Evolutionary conservation across 148 eudicot genomes (phyloP).

Genomic region (Hydrangea macrophylla): DNA sequence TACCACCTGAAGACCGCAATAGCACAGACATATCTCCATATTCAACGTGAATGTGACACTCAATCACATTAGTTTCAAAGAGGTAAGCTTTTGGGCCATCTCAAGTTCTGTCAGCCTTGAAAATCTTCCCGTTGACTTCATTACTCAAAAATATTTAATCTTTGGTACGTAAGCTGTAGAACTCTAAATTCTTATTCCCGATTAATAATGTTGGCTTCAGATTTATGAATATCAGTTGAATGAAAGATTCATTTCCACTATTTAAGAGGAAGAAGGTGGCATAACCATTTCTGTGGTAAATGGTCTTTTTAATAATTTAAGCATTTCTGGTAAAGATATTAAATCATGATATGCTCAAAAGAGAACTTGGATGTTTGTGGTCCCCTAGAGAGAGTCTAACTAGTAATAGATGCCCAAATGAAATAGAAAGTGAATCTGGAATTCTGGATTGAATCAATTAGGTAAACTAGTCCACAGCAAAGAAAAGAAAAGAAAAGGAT

Average conservation of each 20-base stretch:
- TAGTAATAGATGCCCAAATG: not conserved
- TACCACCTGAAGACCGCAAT: not conserved
- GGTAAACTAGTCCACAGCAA: not conserved
- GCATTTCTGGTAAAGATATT: not conserved
- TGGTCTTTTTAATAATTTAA: not conserved
- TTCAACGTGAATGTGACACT: not conserved
- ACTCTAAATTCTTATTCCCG: not conserved
- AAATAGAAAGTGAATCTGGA: not conserved
- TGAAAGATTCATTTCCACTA: not conserved
- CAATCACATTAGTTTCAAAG: not conserved
- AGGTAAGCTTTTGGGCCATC: not conserved
- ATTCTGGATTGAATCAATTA: not conserved
- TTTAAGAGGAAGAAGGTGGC: not conserved
- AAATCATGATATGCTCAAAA: slow-evolving; percentile 3
- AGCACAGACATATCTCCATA: not conserved
- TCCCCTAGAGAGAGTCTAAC: not conserved
- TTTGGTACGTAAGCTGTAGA: too few relatives aligned
- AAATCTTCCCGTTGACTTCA: slow-evolving; percentile 4
- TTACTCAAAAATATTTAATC: slow-evolving; percentile 7
- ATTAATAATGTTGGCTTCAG: slow-evolving; percentile 4
- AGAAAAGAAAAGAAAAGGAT: not conserved
- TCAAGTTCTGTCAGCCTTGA: slow-evolving; percentile 6
- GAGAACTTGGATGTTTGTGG: too few relatives aligned
- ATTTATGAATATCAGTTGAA: slow-evolving; percentile 1
- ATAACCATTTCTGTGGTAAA: not conserved